Percentiles rank a stretch among this genome's conserved stretches.
Evolutionary conservation across 495 filamentous ascomycete genomes (phyloP).

Genomic region (Annulohypoxylon bovei): DNA sequence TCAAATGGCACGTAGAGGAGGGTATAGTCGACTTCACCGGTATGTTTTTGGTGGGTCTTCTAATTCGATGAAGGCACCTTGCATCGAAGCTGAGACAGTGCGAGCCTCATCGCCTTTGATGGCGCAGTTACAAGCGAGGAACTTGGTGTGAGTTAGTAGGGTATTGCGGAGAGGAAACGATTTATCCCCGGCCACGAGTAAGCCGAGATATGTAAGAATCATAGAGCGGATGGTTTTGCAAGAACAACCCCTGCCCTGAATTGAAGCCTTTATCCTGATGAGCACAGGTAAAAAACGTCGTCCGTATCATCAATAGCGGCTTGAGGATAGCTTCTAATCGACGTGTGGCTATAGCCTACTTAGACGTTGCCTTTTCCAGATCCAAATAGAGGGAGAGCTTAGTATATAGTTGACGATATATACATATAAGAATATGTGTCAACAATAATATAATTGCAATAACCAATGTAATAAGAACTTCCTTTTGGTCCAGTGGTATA

Average conservation of each 20-base stretch:
- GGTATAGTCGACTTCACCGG: slow-evolving; percentile 3
- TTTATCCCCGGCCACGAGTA: neutral
- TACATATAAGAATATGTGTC: no score
- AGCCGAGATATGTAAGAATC: neutral
- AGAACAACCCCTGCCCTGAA: neutral
- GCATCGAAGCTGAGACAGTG: slow-evolving; percentile 25
- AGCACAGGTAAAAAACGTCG: neutral
- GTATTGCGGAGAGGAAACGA: neutral
- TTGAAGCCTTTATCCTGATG: neutral
- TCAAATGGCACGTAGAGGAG: neutral
- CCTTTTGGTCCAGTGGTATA: no score
- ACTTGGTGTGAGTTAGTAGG: slow-evolving; percentile 5
- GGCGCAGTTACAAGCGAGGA: slow-evolving; percentile 1
- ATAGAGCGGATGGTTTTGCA: neutral
- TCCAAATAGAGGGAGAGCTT: no score
- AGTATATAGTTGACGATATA: neutral
- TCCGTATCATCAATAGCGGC: neutral
- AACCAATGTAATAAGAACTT: no score
- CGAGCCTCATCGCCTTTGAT: slow-evolving; percentile 10
- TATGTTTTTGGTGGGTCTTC: neutral
- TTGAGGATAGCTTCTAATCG: neutral
- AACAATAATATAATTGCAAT: no score
- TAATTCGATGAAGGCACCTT: neutral
- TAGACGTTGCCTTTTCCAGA: neutral
- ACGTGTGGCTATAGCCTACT: neutral